Base-by-base conservation (phyloP, 306 rosid species). In the Quercus cerris region DNA sequence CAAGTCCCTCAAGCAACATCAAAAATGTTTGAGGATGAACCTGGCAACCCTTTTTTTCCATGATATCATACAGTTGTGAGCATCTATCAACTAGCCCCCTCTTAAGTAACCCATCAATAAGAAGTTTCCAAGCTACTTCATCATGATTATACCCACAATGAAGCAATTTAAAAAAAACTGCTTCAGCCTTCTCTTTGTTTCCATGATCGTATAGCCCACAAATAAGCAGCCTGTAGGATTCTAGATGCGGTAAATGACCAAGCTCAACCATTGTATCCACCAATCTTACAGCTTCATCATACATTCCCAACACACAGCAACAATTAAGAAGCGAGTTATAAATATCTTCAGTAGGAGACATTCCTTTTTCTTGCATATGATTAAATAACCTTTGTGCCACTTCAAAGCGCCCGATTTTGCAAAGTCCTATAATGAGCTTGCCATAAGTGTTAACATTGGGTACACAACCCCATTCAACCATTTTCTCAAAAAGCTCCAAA, bases 111-210 rank as follows among this genome's bases (percentile, higher is more conserved):
- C 98, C 98, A 57, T 94, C 94, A 74, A 94, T 87, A 56, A 92
- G 90, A 83, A 94, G 81, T 84, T 89, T 92, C 97, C 97, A 92
- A 86, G 90, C 94, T 33, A 94, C 88, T 71, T 94, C 98, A 84
- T 94, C 91, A 3, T 78, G 61, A 84, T 90, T 92, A 86, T 94
- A 92, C 70, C 84, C 90, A 75, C 87, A 79, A 25, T 28, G 20
- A 59, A 94, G 87, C 80, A 94, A 71, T 70, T 70, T 84, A 69
- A 38, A n/a, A 71, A 94, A 94, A 59, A 85, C 77, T 38, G 82
- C 76, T 80, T 88, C 83, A 52, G 97, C 98, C 86, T 87, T 90
- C 83, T 86, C 93, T 38, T 73, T 66, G 55, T 80, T 76, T 64
- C 86, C 91, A 81, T 89, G 88, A 20, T 84, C 88, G 80, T 71